phyloP scores from a whole-genome alignment of 1,284 basidiomycete species.

The Ganoderma meredithae region DNA sequence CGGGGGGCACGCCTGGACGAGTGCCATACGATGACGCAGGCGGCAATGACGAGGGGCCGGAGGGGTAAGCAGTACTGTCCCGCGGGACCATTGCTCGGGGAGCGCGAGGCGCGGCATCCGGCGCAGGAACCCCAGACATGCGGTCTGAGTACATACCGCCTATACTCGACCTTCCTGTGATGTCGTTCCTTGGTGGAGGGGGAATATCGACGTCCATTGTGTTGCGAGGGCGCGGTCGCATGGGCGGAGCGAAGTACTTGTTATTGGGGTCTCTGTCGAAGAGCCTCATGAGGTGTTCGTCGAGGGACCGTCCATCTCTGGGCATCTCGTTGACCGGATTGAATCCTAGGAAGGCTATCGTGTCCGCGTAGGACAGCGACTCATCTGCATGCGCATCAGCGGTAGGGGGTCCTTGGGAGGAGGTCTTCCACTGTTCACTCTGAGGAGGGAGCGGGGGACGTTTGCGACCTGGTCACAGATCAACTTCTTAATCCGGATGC shows the following conservation, averaged over 20 bases:
- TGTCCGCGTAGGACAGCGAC: neutral
- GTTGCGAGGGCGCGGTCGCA: slow-evolving; percentile 18
- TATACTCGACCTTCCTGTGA: slow-evolving; percentile 10
- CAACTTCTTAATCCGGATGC: neutral
- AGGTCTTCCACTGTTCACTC: slow-evolving; percentile 25
- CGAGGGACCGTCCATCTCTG: neutral
- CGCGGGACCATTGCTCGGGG: slow-evolving; percentile 48
- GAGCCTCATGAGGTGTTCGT: neutral
- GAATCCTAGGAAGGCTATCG: neutral
- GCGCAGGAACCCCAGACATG: slow-evolving; percentile 16
- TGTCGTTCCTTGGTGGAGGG: slow-evolving; percentile 5
- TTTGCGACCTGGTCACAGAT: slow-evolving; percentile 28
- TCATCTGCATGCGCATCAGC: neutral
- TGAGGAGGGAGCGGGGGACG: slow-evolving; percentile 35
- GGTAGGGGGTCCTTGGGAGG: neutral
- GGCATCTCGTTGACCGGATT: neutral
- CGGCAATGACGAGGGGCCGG: slow-evolving; percentile 3
- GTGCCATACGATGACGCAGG: slow-evolving; percentile 15
- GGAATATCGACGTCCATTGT: slow-evolving; percentile 40
- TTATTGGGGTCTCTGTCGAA: neutral
- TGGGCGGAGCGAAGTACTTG: too few relatives aligned
- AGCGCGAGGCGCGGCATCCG: slow-evolving; percentile 43
- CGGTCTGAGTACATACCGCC: slow-evolving; percentile 38
- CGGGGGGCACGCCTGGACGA: slow-evolving; percentile 8
- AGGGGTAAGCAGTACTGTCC: slow-evolving; percentile 15